Evolutionary conservation across 257 asterid species (phyloP).

Genomic region (Nicotiana attenuata): DNA sequence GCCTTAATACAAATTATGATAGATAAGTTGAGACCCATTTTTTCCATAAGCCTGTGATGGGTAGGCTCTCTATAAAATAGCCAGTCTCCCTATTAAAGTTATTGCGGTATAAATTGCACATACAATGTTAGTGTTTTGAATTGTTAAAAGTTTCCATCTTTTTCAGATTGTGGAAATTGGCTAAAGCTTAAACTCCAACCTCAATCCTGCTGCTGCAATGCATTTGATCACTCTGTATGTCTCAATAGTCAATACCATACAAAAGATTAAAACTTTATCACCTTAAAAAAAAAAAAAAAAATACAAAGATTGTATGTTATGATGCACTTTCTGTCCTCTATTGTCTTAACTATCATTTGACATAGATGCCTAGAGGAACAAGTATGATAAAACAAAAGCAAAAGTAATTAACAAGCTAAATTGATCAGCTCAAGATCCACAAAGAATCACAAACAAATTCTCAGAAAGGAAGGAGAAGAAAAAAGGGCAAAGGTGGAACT

Average conservation of each 20-base stretch:
- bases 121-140: neutral
- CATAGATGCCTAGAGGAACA: neutral
- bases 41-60: neutral
- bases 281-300: neutral
- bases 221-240: neutral
- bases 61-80: neutral
- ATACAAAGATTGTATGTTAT: neutral
- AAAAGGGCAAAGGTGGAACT: neutral
- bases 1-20: neutral
- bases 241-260: neutral
- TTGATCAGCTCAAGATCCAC: slow-evolving; percentile 11
- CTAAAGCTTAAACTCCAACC: neutral
- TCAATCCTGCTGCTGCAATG: neutral
- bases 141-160: neutral
- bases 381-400: neutral
- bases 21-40: neutral
- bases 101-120: neutral
- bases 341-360: neutral
- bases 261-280: neutral
- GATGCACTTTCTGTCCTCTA: neutral
- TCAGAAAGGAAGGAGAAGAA: neutral
- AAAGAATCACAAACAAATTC: neutral
- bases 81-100: neutral
- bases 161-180: neutral
- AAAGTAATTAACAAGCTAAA: neutral